Conservation (phyloP, 495 filamentous ascomycete genomes). For the Neurospora pannonica region DNA sequence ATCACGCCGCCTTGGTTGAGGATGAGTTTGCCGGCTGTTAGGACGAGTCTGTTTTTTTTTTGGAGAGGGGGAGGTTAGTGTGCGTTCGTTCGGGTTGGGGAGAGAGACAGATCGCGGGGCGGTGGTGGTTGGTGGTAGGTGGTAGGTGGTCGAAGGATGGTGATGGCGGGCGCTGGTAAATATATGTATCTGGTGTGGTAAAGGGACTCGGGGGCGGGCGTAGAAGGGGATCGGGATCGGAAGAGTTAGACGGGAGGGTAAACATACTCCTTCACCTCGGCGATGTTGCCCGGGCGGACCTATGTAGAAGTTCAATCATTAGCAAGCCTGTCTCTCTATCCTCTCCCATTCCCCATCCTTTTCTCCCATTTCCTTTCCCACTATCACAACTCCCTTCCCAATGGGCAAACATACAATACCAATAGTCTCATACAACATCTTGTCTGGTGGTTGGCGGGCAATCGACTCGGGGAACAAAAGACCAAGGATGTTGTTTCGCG, state of each 20-base stretch:
- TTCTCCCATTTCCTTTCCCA: no score
- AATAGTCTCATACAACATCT: slow-evolving; percentile 96
- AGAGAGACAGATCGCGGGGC: no score
- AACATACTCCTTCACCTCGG: slow-evolving; percentile 88
- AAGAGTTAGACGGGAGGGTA: slow-evolving; percentile 1
- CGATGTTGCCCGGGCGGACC: slow-evolving; percentile 81
- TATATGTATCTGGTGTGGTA: no score
- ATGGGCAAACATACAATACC: slow-evolving; percentile 75
- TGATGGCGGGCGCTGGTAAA: no score
- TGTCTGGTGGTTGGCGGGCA: slow-evolving; percentile 9
- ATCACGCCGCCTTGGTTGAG: slow-evolving; percentile 81
- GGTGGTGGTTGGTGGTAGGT: no score
- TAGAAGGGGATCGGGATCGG: no score
- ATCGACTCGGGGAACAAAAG: background rate
- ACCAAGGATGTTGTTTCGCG: background rate
- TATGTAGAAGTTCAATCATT: slow-evolving; percentile 24
- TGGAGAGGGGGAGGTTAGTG: no score
- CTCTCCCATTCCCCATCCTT: no score
- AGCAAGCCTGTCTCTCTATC: slow-evolving; percentile 2
- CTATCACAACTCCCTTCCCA: no score
- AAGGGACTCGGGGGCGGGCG: no score
- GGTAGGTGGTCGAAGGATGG: no score
- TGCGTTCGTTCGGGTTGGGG: no score
- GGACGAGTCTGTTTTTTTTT: slow-evolving; percentile 60
- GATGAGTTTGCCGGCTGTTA: slow-evolving; percentile 72